phyloP scores from a whole-genome alignment of 495 filamentous ascomycete species.

The Hyaloscypha bicolor region DNA sequence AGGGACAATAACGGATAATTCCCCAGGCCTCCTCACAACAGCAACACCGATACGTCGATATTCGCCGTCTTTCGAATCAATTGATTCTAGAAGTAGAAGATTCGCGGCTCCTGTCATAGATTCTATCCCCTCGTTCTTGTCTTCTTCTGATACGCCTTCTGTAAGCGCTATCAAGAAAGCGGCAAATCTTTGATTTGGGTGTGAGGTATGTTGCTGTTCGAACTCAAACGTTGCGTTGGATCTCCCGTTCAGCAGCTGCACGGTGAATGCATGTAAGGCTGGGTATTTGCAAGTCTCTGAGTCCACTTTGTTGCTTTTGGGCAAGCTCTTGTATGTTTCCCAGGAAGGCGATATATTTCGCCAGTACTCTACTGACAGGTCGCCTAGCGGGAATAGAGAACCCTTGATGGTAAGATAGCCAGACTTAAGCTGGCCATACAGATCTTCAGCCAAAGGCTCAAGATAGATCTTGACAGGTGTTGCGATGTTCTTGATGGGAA shows the following conservation, averaged over 20 bases:
- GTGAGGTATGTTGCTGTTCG: slow-evolving; percentile 12
- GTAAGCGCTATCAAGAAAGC: slow-evolving; percentile 5
- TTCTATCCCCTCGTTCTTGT: background rate
- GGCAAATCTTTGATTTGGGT: background rate
- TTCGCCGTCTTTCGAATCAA: background rate
- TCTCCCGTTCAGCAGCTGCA: background rate
- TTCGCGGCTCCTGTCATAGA: background rate
- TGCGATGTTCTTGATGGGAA: slow-evolving; percentile 17
- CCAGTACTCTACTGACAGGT: slow-evolving; percentile 6
- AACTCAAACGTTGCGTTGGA: slow-evolving; percentile 1
- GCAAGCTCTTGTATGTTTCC: background rate
- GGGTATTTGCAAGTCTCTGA: too few relatives aligned
- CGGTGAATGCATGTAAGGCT: too few relatives aligned
- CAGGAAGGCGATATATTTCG: too few relatives aligned
- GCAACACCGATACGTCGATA: slow-evolving; percentile 12
- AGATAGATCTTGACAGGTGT: slow-evolving; percentile 5
- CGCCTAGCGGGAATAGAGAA: background rate
- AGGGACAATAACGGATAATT: background rate
- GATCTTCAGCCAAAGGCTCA: slow-evolving; percentile 4
- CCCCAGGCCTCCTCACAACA: background rate
- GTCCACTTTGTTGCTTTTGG: background rate
- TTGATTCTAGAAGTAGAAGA: slow-evolving; percentile 9
- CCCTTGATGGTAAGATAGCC: slow-evolving; percentile 10
- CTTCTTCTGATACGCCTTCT: background rate
- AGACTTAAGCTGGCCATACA: slow-evolving; percentile 4